Evolutionary conservation across 116 monocot genomes (phyloP).

Genomic region (Zostera marina): DNA sequence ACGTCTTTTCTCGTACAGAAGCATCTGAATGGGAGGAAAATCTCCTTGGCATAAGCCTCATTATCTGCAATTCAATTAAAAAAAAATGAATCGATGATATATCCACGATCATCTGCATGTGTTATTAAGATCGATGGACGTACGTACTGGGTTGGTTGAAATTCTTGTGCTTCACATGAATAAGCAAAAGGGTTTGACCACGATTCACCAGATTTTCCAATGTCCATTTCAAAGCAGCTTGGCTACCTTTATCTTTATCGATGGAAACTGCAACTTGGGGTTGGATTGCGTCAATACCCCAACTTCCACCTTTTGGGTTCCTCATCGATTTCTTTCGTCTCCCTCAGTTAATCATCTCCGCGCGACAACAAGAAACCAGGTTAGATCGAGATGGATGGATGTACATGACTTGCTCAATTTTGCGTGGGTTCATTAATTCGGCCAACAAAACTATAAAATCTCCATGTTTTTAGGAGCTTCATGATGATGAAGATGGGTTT

Average conservation of each 20-base stretch:
- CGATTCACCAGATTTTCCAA: slow-evolving; percentile 23
- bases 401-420: not conserved
- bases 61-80: too few species aligned
- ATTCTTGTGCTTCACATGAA: slow-evolving; percentile 28
- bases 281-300: slow-evolving; percentile 5
- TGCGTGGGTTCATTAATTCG: too few species aligned
- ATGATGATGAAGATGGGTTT: too few species aligned
- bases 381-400: not conserved
- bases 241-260: slow-evolving; percentile 44
- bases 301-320: not conserved
- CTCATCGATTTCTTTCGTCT: slow-evolving; percentile 7
- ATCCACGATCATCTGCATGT: too few species aligned
- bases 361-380: not conserved
- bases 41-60: slow-evolving; percentile 22
- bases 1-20: slow-evolving; percentile 67
- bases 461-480: too few species aligned
- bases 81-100: too few species aligned
- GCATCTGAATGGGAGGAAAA: slow-evolving; percentile 59
- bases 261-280: slow-evolving; percentile 15
- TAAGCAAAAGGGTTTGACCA: slow-evolving; percentile 29
- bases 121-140: too few species aligned
- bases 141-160: not conserved
- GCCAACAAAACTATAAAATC: too few species aligned
- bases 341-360: not conserved
- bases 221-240: slow-evolving; percentile 39